These are phyloP conservation scores for Pleomassaria siparia DNA, from an alignment of 2,329 filamentous ascomycete species.

Conservation along the genomic window DNA sequence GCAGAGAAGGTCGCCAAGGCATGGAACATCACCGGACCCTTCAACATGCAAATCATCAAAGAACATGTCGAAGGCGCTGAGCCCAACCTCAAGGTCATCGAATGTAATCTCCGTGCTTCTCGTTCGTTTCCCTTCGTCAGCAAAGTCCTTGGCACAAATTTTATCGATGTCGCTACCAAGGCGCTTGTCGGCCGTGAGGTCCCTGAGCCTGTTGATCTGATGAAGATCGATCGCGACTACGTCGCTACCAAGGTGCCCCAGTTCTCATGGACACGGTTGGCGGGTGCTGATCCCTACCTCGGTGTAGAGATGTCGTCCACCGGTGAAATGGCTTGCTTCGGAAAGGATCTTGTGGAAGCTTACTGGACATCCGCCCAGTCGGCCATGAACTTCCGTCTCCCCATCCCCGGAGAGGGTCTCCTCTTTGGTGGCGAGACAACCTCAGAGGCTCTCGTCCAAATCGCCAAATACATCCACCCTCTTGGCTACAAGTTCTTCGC, in stretches of 20 bases:
- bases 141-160: slow-evolving; percentile 95
- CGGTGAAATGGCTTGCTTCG: slow-evolving; percentile 98
- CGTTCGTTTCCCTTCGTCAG: slow-evolving; percentile 98
- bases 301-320: slow-evolving; percentile 97
- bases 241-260: slow-evolving; percentile 97
- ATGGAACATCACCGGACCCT: slow-evolving; percentile 95
- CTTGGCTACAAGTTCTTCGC: slow-evolving; percentile 95
- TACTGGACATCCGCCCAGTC: slow-evolving; percentile 98
- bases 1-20: slow-evolving; percentile 95
- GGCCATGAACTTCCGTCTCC: slow-evolving; percentile 98
- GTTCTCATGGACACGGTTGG: slow-evolving; percentile 98
- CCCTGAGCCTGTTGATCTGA: slow-evolving; percentile 82
- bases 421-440: slow-evolving; percentile 84
- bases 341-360: slow-evolving; percentile 90
- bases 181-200: slow-evolving; percentile 85
- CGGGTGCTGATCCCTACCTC: slow-evolving; percentile 94
- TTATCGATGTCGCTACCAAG: slow-evolving; percentile 93
- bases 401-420: slow-evolving; percentile 90
- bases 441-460: slow-evolving; percentile 70
- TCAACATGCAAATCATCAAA: slow-evolving; percentile 99
- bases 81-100: slow-evolving; percentile 87
- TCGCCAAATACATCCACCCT: slow-evolving; percentile 84
- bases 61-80: slow-evolving; percentile 74
- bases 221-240: slow-evolving; percentile 87
- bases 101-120: slow-evolving; percentile 96